Conservation (phyloP, 768 basidiomycete species). For the Amanita pallidorosea region DNA sequence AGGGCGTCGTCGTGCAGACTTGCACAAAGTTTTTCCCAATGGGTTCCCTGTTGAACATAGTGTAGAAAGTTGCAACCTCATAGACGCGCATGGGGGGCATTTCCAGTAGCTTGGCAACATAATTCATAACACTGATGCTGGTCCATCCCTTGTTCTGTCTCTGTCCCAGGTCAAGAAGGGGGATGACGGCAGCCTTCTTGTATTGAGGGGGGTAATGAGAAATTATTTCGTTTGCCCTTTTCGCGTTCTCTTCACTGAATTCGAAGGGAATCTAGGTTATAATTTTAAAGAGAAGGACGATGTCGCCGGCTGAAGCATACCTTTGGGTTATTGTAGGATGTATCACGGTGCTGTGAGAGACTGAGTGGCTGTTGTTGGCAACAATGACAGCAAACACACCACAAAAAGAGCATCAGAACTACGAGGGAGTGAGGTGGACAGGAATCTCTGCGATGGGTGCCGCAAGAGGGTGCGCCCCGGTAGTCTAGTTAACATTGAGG, state of each 20-base stretch:
- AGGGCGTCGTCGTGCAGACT: conserved; percentile 98
- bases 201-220: conserved; percentile 93
- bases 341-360: conserved; percentile 77
- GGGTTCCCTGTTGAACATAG: conserved; percentile 99
- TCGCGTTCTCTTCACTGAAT: conserved; percentile 72
- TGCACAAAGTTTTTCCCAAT: conserved; percentile 93
- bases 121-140: conserved; percentile 98
- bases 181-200: conserved; percentile 98
- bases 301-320: conserved; percentile 23
- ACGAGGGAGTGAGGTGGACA: conserved; percentile 34
- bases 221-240: conserved; percentile 83
- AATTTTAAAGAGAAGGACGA: not conserved
- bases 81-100: conserved; percentile 99
- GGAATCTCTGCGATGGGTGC: conserved; percentile 12
- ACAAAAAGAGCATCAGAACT: conserved; percentile 81
- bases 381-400: conserved; percentile 35
- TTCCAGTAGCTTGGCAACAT: conserved; percentile 85
- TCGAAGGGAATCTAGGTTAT: conserved; percentile 74
- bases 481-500: not conserved
- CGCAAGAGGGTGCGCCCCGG: not conserved
- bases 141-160: conserved; percentile 99
- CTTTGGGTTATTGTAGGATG: conserved; percentile 87
- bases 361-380: conserved; percentile 7
- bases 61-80: conserved; percentile 99
- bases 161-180: conserved; percentile 91